Base-by-base conservation (phyloP, 768 basidiomycete genomes). In the Leucogyrophana mollusca region DNA sequence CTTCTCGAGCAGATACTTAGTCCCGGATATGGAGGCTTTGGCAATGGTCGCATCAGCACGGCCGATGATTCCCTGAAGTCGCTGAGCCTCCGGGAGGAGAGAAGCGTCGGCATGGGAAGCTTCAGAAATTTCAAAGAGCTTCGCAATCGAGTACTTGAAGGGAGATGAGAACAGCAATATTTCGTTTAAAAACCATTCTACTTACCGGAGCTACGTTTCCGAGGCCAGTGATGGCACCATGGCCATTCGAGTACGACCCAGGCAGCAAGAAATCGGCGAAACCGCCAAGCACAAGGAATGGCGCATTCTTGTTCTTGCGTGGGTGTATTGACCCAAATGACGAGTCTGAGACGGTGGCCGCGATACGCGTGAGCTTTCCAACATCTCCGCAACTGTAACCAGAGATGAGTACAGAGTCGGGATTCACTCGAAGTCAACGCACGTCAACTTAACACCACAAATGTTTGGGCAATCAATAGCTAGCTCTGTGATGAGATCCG, bases 201-300 rank as follows among this genome's bases (percentile, higher is more conserved):
- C 78, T 49, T 56, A 85, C 89, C 9, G 90, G 90, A 36, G 87
- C 83, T 46, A 94, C 61, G 61, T 94, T 94, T 7, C 79, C 91
- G 16, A 94, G 81, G 37, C 93, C 93, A 25, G 88, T 92, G 61
- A 95, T 95, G 39, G 90, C 91, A 38, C 94, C 94, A 56, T 94
- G 85, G 2, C 77, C 91, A 51, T 83, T 82, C 23, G 78, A 85
- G 58, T 81, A 83, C 2, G 78, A 63, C 5, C 90, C 80, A 3
- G 93, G 82, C 25, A 86, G 70, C 47, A 95, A 62, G 66, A 92
- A 91, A 70, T 96, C 94, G 50, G 77, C 73, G 65, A 80, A 96
- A 8, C 93, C 94, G 33, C 90, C 91, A 17, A 94, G 72, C 25
- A 93, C 89, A 39, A 93, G 69, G 74, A 96, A 95, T 14, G 85